phyloP scores from a whole-genome alignment of 768 basidiomycete genomes.

The Candolleomyces efflorescens region DNA sequence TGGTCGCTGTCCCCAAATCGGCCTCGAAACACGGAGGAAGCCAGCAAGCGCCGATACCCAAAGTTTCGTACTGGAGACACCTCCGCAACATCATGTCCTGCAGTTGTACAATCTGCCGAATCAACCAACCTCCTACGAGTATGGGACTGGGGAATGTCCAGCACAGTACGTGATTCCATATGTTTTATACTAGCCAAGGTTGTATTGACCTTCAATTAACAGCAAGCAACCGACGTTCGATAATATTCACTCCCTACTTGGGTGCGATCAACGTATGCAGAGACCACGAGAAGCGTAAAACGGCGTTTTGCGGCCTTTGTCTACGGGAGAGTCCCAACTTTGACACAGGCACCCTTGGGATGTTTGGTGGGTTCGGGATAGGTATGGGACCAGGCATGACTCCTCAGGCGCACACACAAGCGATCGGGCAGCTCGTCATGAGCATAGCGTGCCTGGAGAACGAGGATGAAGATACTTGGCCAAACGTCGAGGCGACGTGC shows the following conservation, averaged over 20 bases:
- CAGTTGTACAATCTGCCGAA: constrained; percentile 64
- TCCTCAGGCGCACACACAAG: constrained; percentile 8
- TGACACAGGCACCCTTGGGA: constrained; percentile 20
- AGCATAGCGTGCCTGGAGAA: constrained; percentile 56
- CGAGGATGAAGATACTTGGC: constrained; percentile 69
- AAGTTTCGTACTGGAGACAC: constrained; percentile 51
- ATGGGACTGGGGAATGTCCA: constrained; percentile 39
- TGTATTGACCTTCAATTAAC: constrained; percentile 31
- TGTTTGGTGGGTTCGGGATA: background rate
- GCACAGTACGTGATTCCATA: background rate
- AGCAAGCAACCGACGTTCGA: constrained; percentile 20
- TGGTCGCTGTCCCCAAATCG: constrained; percentile 37
- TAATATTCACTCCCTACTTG: constrained; percentile 37
- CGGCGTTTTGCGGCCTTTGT: constrained; percentile 63
- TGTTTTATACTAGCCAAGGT: background rate
- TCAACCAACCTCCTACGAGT: constrained; percentile 53
- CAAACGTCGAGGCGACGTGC: constrained; percentile 63
- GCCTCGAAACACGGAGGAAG: constrained; percentile 17
- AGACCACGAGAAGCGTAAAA: constrained; percentile 54
- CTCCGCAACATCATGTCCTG: constrained; percentile 52
- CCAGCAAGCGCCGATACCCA: background rate
- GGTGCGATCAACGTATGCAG: constrained; percentile 51
- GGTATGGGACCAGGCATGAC: background rate
- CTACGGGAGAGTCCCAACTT: constrained; percentile 54
- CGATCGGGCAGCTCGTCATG: background rate